Evolutionary conservation across 441 rosid species (phyloP).

Genomic region (Raphanus hybrid): DNA sequence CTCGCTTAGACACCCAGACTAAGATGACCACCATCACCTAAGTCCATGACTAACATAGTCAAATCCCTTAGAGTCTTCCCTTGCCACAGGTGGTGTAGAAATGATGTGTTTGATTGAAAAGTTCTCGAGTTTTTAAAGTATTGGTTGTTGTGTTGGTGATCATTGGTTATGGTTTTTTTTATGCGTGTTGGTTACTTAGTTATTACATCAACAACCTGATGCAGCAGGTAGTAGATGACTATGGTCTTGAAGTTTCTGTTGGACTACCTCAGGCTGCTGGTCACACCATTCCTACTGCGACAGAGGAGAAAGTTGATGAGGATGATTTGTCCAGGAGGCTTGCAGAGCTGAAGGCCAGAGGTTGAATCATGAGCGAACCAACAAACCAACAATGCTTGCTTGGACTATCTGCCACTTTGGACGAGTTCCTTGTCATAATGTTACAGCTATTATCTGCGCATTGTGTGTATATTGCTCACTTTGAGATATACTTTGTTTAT

Average conservation of each 20-base stretch:
- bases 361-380: conserved; percentile 42
- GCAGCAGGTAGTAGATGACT: conserved; percentile 95
- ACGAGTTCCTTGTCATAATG: conserved; percentile 15
- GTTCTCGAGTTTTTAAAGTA: conserved; percentile 1
- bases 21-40: conserved; percentile 87
- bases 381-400: background rate
- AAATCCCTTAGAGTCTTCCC: conserved; percentile 89
- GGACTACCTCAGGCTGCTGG: conserved; percentile 92
- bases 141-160: conserved; percentile 13
- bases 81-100: conserved; percentile 61
- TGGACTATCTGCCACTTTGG: conserved; percentile 32
- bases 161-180: background rate
- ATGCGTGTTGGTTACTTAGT: background rate
- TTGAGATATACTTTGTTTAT: conserved; percentile 30
- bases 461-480: conserved; percentile 12
- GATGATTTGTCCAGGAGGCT: conserved; percentile 91
- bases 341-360: conserved; percentile 89
- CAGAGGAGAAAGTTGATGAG: conserved; percentile 83
- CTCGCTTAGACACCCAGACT: conserved; percentile 90
- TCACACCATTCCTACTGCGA: conserved; percentile 73
- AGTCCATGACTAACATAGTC: conserved; percentile 80
- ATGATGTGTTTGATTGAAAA: background rate
- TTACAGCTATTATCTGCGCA: conserved; percentile 21
- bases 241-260: conserved; percentile 89
- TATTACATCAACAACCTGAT: conserved; percentile 89